Percentiles rank a stretch among this genome's conserved stretches.
Conservation (phyloP, 768 basidiomycete genomes). For the Termitomyces sp. region DNA sequence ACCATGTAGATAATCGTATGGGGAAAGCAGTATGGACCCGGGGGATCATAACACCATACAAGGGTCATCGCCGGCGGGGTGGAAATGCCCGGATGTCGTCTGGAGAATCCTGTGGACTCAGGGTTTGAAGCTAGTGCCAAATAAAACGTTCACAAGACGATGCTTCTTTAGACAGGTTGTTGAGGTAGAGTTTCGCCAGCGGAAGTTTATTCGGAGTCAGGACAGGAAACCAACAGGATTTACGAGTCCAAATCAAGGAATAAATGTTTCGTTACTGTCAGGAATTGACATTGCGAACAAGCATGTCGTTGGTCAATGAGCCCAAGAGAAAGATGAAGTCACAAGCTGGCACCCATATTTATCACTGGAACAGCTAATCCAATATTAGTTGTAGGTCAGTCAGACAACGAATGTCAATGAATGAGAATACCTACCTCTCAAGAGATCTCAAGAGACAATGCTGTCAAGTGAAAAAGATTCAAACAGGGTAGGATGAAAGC, state of each 20-base stretch:
- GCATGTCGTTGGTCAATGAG: background rate
- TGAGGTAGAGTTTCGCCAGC: background rate
- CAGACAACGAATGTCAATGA: background rate
- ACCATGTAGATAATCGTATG: background rate
- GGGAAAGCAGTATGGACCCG: background rate
- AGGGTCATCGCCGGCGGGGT: background rate
- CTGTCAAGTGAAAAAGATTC: background rate
- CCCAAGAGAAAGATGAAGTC: background rate
- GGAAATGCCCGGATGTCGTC: constrained; percentile 9
- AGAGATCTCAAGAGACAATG: background rate
- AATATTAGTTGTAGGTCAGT: background rate
- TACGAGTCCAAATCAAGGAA: background rate
- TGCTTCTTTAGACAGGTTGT: background rate
- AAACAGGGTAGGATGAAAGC: background rate
- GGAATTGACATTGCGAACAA: background rate
- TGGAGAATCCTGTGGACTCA: background rate
- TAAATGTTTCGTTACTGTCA: background rate
- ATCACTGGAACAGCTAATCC: background rate
- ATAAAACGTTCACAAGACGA: background rate
- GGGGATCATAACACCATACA: background rate
- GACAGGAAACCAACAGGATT: background rate
- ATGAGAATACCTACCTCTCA: background rate
- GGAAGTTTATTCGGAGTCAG: background rate
- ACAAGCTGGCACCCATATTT: background rate
- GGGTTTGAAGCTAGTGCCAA: too few relatives aligned